These are phyloP conservation scores for Knufia fluminis DNA, from an alignment of 2,329 filamentous ascomycete species.

Conservation along the genomic window DNA sequence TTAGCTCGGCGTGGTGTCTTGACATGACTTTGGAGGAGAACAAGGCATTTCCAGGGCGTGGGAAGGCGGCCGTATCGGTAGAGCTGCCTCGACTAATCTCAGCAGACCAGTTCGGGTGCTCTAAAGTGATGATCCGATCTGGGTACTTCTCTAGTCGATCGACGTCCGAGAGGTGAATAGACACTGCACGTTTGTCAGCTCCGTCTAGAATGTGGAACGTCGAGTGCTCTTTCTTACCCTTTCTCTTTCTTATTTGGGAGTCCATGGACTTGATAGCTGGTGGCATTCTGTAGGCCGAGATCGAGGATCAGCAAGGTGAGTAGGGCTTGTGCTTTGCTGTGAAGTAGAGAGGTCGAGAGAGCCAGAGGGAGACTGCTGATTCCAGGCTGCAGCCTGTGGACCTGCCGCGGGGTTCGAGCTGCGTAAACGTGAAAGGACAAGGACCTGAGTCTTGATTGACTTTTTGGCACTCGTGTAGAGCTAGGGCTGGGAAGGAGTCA, in stretches of 20 bases:
- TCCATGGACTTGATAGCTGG: background rate
- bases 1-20: slow-evolving; percentile 35
- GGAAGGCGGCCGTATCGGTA: slow-evolving; percentile 28
- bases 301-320: too few species aligned
- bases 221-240: background rate
- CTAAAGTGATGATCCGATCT: slow-evolving; percentile 8
- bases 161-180: slow-evolving; percentile 7
- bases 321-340: too few species aligned
- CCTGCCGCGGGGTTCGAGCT: slow-evolving; percentile 12
- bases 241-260: background rate
- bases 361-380: background rate
- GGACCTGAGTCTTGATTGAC: too few species aligned
- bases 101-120: slow-evolving; percentile 21
- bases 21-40: slow-evolving; percentile 42
- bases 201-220: background rate
- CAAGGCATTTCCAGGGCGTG: slow-evolving; percentile 33
- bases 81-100: slow-evolving; percentile 36
- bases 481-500: too few species aligned
- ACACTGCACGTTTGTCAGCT: background rate
- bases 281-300: background rate
- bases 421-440: too few species aligned
- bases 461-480: too few species aligned
- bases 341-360: too few species aligned
- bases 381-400: background rate
- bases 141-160: background rate